Evolutionary conservation across 176 grass and related monocot genomes (phyloP).

Genomic region (Phoenix roebelenii): DNA sequence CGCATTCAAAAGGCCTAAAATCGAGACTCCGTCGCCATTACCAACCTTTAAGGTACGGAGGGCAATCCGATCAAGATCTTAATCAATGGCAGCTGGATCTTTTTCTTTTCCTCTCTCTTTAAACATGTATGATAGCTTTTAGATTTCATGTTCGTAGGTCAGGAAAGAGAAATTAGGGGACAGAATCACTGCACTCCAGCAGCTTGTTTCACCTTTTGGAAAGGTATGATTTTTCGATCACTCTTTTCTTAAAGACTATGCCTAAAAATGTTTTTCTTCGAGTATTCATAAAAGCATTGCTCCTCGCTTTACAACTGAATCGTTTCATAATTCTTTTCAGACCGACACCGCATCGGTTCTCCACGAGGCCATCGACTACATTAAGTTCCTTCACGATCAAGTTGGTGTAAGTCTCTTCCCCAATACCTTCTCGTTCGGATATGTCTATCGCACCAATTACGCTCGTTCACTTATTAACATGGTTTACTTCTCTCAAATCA

Average conservation of each 20-base stretch:
- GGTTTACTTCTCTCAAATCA: too few relatives aligned
- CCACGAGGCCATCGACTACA: slow-evolving; percentile 90
- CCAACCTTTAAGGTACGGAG: slow-evolving; percentile 21
- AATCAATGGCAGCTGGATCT: slow-evolving; percentile 1
- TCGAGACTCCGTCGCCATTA: slow-evolving; percentile 13
- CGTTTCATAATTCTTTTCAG: slow-evolving; percentile 21
- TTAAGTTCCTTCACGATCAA: slow-evolving; percentile 88
- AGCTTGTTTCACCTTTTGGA: too few relatives aligned
- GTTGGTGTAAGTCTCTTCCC: slow-evolving; percentile 44
- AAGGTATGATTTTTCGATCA: too few relatives aligned
- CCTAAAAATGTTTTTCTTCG: neutral
- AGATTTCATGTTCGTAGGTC: too few relatives aligned
- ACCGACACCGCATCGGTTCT: slow-evolving; percentile 98
- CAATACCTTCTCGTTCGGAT: too few relatives aligned
- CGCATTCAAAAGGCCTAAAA: slow-evolving; percentile 9
- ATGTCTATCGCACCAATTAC: too few relatives aligned
- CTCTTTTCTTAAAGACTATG: too few relatives aligned
- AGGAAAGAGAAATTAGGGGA: too few relatives aligned
- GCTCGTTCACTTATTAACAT: too few relatives aligned
- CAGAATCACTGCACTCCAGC: too few relatives aligned
- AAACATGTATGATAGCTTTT: too few relatives aligned
- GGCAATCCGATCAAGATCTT: neutral
- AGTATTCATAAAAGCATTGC: neutral
- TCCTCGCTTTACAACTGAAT: neutral
- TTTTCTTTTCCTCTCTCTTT: too few relatives aligned